Base-by-base conservation (phyloP, 176 grass and related monocot species). In the Echinochloa phyllopogon region DNA sequence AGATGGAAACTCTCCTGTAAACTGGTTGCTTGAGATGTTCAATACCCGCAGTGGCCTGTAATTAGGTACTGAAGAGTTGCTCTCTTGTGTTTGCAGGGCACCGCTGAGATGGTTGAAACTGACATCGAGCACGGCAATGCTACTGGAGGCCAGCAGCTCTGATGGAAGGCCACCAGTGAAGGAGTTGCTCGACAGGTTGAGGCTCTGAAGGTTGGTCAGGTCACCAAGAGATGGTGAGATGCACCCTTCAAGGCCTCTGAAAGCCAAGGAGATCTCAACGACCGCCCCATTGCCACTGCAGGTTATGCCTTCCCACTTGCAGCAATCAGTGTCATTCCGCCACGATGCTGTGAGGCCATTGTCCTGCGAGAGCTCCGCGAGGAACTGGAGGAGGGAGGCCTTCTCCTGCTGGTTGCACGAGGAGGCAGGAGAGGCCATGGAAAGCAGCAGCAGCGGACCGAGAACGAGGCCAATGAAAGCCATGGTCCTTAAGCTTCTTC, bases 301-400 rank as follows among this genome's bases (percentile, higher is more conserved):
- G 43, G 3, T 33, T 41, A 84, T 64, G 20, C 86, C 86, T 50
- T 88, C 74, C 86, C 86, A 84, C 7, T 3, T 24, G 65, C 86
- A 88, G 24, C 86, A 88, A 23, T 84, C 18, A 8, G 80, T 61
- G 24, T 20, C 44, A 8, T 56, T 71, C 45, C 1, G 15, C 85
- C 86, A 88, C 3, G 72, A 88, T 1, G 1, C 9, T 0, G 52
- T 3, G 0, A 72, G 76, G 47, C 68, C 45, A 2, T 14, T 13
- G 0, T 41, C 40, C 2, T 0, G 64, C 0, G 79, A 78, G 0
- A 90, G 79, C 20, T n/a, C 63, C 0, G 23, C 15, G 2, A 78
- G 64, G 73, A 90, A 58, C 52, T 51, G 80, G 51, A 90, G 72
- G 45, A 83, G 65, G 21, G 61, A 87, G 12, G 24, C 40, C 80